Evolutionary conservation across 768 basidiomycete genomes (phyloP).

Genomic region (Hydnomerulius pinastri): DNA sequence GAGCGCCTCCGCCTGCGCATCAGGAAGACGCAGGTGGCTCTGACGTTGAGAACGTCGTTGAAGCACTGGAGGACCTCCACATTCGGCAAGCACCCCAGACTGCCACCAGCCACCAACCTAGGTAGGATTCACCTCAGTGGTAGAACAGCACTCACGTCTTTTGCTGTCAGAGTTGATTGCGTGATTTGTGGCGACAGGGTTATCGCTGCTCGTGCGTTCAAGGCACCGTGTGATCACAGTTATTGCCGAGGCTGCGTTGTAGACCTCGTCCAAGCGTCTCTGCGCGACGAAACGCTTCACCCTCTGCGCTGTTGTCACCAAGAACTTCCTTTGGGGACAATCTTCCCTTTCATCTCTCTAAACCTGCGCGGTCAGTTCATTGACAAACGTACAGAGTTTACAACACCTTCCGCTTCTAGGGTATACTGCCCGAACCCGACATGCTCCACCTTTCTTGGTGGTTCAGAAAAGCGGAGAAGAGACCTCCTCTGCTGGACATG

Average conservation of each 20-base stretch:
- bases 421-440: constrained; percentile 51
- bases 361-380: constrained; percentile 35
- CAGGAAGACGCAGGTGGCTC: background rate
- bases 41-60: background rate
- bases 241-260: constrained; percentile 49
- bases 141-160: background rate
- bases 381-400: constrained; percentile 48
- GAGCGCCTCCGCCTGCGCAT: background rate
- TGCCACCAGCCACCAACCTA: background rate
- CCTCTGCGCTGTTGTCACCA: constrained; percentile 54
- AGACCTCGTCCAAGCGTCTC: constrained; percentile 42
- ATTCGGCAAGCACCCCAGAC: background rate
- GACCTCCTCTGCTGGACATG: constrained; percentile 45
- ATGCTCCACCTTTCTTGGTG: constrained; percentile 57
- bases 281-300: constrained; percentile 51
- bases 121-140: constrained; percentile 6
- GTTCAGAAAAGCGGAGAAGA: constrained; percentile 20
- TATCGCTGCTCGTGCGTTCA: constrained; percentile 25
- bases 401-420: constrained; percentile 40
- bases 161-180: constrained; percentile 34
- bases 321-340: constrained; percentile 29
- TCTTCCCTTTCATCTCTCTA: constrained; percentile 33
- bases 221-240: constrained; percentile 45
- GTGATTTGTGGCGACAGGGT: constrained; percentile 44
- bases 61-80: background rate